Evolutionary conservation across 2,329 filamentous ascomycete species (phyloP).

Genomic region (Pseudogymnoascus destructans): DNA sequence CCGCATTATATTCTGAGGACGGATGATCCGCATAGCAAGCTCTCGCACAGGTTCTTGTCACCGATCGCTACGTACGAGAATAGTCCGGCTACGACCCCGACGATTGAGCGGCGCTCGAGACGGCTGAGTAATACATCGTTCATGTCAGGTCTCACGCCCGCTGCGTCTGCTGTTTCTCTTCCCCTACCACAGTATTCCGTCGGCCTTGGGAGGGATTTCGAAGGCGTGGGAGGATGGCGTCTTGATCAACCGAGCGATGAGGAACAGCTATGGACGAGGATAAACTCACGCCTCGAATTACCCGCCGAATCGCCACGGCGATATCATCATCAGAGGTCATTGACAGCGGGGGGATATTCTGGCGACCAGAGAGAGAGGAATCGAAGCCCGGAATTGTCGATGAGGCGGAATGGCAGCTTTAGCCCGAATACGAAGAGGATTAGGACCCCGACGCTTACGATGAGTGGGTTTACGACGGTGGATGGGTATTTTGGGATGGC

Average conservation of each 20-base stretch:
- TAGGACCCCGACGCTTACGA: slow-evolving; percentile 33
- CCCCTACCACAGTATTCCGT: slow-evolving; percentile 29
- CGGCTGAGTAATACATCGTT: neutral
- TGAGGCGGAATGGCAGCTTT: slow-evolving; percentile 17
- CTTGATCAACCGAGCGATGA: slow-evolving; percentile 28
- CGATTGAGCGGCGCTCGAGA: neutral
- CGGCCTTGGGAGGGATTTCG: slow-evolving; percentile 42
- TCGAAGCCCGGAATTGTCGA: neutral
- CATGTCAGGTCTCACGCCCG: slow-evolving; percentile 21
- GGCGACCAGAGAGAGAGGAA: slow-evolving; percentile 13
- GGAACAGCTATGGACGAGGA: slow-evolving; percentile 35
- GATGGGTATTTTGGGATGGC: slow-evolving; percentile 17
- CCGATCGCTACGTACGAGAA: neutral
- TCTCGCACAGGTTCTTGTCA: slow-evolving; percentile 14
- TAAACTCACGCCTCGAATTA: slow-evolving; percentile 39
- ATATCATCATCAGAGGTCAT: slow-evolving; percentile 30
- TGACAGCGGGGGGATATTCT: slow-evolving; percentile 20
- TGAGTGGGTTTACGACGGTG: slow-evolving; percentile 5
- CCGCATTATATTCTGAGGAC: slow-evolving; percentile 37
- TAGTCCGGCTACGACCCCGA: neutral
- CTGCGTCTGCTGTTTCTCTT: slow-evolving; percentile 11
- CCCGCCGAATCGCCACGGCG: slow-evolving; percentile 31
- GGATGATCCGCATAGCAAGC: neutral
- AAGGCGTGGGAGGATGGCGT: slow-evolving; percentile 47
- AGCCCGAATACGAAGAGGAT: slow-evolving; percentile 35